Evolutionary conservation across 352 stramenopile genomes (phyloP).

Genomic region (Pelagophyceae sp.): DNA sequence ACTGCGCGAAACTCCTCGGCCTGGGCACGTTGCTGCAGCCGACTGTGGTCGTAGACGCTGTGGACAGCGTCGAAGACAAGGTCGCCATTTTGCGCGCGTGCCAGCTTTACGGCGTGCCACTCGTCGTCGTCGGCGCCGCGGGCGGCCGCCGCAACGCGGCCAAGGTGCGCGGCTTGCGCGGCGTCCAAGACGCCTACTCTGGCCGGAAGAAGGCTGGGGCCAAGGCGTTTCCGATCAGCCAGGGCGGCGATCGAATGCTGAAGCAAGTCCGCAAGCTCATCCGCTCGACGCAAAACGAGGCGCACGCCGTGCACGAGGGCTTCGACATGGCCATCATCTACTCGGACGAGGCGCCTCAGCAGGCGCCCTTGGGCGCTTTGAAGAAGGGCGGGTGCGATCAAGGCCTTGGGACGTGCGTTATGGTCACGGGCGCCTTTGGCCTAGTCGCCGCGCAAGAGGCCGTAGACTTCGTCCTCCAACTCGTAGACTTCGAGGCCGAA

Average conservation of each 20-base stretch:
- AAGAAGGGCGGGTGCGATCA: neutral
- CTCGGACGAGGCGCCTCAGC: neutral
- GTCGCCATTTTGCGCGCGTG: slow-evolving; percentile 46
- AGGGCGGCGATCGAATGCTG: slow-evolving; percentile 9
- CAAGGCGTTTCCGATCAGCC: neutral
- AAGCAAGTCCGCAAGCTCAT: slow-evolving; percentile 44
- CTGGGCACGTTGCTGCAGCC: slow-evolving; percentile 10
- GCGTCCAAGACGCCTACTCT: neutral
- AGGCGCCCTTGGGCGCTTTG: neutral
- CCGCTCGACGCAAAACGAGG: slow-evolving; percentile 42
- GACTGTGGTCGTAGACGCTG: slow-evolving; percentile 52
- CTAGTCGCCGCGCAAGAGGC: slow-evolving; percentile 30
- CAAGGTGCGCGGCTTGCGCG: neutral
- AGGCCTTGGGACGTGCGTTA: slow-evolving; percentile 48
- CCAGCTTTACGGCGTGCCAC: slow-evolving; percentile 36
- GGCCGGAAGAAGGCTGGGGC: no score
- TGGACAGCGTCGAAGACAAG: slow-evolving; percentile 54
- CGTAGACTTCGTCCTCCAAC: neutral
- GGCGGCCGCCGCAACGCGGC: slow-evolving; percentile 52
- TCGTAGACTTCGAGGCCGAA: no score
- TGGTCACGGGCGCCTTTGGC: slow-evolving; percentile 55
- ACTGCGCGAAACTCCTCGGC: slow-evolving; percentile 8
- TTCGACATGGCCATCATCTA: neutral
- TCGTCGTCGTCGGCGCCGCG: slow-evolving; percentile 55
- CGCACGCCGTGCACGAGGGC: neutral